Percentiles rank a stretch among this genome's conserved stretches.
These are phyloP conservation scores for Dryadomyces quercivorus DNA, from an alignment of 2,329 filamentous ascomycete species.

Conservation along the genomic window DNA sequence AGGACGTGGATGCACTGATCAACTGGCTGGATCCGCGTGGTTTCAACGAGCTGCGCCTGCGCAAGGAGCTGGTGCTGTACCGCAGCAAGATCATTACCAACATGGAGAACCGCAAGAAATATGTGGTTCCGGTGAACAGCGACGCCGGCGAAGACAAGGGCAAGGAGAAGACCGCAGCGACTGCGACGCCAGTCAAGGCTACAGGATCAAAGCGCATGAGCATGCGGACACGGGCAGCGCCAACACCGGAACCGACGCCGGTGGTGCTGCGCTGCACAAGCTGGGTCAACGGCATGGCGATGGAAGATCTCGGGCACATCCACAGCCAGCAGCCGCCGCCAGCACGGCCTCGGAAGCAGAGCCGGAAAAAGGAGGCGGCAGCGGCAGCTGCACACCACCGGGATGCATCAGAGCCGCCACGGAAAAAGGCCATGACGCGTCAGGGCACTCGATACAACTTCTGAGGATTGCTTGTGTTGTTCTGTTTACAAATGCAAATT, in stretches of 20 bases:
- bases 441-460: constrained; percentile 10
- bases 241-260: constrained; percentile 34
- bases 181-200: background rate
- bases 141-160: constrained; percentile 13
- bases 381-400: background rate
- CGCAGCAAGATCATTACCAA: constrained; percentile 63
- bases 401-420: constrained; percentile 13
- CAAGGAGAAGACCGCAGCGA: background rate
- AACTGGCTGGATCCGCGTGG: constrained; percentile 83
- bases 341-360: constrained; percentile 36
- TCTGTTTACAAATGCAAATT: background rate
- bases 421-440: constrained; percentile 13
- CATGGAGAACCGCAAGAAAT: constrained; percentile 69
- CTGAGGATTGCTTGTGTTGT: background rate
- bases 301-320: constrained; percentile 44
- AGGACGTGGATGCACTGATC: constrained; percentile 66
- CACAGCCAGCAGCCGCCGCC: constrained; percentile 44
- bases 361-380: constrained; percentile 32
- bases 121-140: constrained; percentile 42
- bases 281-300: constrained; percentile 45
- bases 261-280: constrained; percentile 34
- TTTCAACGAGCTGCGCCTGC: constrained; percentile 71
- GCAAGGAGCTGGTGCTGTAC: constrained; percentile 72
- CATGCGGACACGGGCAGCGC: constrained; percentile 24
- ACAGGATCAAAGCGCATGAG: constrained; percentile 26